A percentile compares a stretch with the other conserved stretches of the same genome.
Evolutionary conservation across 768 basidiomycete species (phyloP).

Genomic region (Phlebiopsis gigantea): DNA sequence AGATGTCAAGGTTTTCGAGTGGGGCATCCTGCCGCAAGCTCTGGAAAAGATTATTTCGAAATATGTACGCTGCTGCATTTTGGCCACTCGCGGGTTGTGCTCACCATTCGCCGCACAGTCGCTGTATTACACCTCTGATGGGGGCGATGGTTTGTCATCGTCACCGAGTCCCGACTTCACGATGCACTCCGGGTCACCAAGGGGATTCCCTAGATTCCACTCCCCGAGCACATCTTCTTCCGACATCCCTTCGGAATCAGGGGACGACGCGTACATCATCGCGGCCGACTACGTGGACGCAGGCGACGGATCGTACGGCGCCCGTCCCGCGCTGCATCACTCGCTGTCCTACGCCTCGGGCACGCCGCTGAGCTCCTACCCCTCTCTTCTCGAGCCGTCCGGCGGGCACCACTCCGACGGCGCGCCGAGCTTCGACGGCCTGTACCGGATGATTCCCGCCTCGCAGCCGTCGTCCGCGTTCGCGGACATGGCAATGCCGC

Average conservation of each 20-base stretch:
- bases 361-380: background rate
- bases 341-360: constrained; percentile 4
- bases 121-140: constrained; percentile 8
- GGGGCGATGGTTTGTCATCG: background rate
- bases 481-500: constrained; percentile 3
- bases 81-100: background rate
- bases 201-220: background rate
- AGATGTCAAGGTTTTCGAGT: constrained; percentile 86
- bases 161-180: background rate
- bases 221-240: background rate
- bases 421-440: background rate
- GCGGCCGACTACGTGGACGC: constrained; percentile 1
- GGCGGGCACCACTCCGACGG: background rate
- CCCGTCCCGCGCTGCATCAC: background rate
- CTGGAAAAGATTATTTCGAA: constrained; percentile 77
- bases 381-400: constrained; percentile 1
- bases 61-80: constrained; percentile 51
- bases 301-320: constrained; percentile 1
- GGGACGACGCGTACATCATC: constrained; percentile 4
- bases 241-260: background rate
- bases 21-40: constrained; percentile 65
- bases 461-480: background rate
- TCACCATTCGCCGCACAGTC: constrained; percentile 2
- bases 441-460: constrained; percentile 4
- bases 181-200: constrained; percentile 4